Evolutionary conservation across 2,329 filamentous ascomycete species (phyloP), one percentile per base, ranked within the genome.

Genomic region (Davidsoniella virescens): DNA sequence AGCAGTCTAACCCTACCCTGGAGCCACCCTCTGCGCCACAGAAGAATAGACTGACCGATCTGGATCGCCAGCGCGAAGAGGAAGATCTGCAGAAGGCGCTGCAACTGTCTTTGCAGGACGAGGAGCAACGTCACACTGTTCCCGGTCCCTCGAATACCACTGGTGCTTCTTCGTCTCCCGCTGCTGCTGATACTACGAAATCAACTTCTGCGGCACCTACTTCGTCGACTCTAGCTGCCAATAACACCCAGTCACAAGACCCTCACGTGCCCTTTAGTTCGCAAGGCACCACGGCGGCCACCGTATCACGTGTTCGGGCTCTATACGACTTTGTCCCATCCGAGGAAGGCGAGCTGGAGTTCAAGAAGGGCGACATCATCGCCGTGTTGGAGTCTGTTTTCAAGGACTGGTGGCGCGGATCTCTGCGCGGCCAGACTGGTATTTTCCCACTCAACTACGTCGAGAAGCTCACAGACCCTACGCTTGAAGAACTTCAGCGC

Each of bases 341-440:
- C 0, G 92, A 98, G 64, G 79, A 87, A 0, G 92, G 90, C 44
- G 92, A 98, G 68, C 71, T 98, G 54, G 87, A 94, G 58, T 98
- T 98, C 64, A 84, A 88, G 58, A 94, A 94, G 67, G 90, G 92
- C 25, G 92, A 98, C 62, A 83, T 96, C 39, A 98, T 98, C 63
- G 90, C 92, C 1, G 92, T 98, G 14, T 72, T 98, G 39, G 92
- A 96, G 65, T 95, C 88, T 1, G 92, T 96, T 1, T 98, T 93
- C 69, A 98, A 96, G 66, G 92, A 98, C 65, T 98, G 92, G 92
- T 98, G 92, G 92, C 90, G 94, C 59, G 92, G 92, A 1, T 94
- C 88, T 40, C 70, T 98, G 53, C 80, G 88, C 61, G 92, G 92
- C 17, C 87, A 95, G 65, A 95, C 87, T 5, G 92, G 92, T 58